These are phyloP conservation scores for Talaromyces funiculosus DNA, from an alignment of 2,329 filamentous ascomycete species.

Conservation along the genomic window DNA sequence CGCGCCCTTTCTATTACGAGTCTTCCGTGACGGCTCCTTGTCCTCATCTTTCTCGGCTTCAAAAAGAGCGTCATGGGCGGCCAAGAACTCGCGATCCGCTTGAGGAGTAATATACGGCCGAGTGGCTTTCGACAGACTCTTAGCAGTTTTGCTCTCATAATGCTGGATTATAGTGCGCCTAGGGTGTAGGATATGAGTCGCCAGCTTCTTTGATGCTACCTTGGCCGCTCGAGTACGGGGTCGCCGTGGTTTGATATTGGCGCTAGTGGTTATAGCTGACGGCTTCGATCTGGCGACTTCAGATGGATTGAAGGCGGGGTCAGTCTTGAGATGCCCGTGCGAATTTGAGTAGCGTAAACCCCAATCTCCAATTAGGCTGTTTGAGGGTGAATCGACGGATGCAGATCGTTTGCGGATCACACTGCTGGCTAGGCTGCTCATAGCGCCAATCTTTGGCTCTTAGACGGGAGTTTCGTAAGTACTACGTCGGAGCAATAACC, in stretches of 20 bases:
- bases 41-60: constrained; percentile 4
- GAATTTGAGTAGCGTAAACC: neutral
- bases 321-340: constrained; percentile 14
- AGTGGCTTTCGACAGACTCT: constrained; percentile 28
- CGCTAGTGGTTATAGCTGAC: constrained; percentile 9
- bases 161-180: constrained; percentile 25
- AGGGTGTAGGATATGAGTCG: constrained; percentile 27
- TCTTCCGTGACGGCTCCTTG: constrained; percentile 14
- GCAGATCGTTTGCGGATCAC: neutral
- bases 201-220: constrained; percentile 15
- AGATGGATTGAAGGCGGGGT: constrained; percentile 33
- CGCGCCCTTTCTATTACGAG: neutral
- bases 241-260: constrained; percentile 14
- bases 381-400: neutral
- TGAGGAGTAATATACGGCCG: constrained; percentile 30
- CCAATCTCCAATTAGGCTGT: neutral
- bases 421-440: neutral
- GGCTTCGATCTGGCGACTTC: constrained; percentile 19
- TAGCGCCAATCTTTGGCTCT: neutral
- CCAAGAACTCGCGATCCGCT: constrained; percentile 23
- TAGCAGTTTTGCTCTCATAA: constrained; percentile 25
- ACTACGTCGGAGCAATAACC: neutral
- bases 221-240: neutral
- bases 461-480: neutral
- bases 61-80: constrained; percentile 22